Evolutionary conservation across 805 yeast genomes (phyloP), one percentile per base, ranked within the genome.

Genomic region (Brettanomyces nanus): DNA sequence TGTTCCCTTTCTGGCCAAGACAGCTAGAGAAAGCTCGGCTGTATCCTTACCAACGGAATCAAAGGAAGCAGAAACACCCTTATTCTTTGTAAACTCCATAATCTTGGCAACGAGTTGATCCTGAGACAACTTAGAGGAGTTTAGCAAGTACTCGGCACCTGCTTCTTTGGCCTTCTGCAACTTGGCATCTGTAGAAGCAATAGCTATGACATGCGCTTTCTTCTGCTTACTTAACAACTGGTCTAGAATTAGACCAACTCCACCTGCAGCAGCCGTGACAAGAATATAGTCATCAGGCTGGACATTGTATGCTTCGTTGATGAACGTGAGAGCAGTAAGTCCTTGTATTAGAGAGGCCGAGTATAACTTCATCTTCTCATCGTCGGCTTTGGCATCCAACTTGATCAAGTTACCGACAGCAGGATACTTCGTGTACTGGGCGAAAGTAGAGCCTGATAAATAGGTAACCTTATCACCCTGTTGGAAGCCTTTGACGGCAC

Each of bases 211-310:
- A 45, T 74, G 78, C 4, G 87, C 96, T 17, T 95, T 95, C 35
- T 63, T 66, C 22, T 44, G 19, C 19, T 60, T 52, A 22, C 67
- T 58, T 35, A 81, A 59, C 59, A 87, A 62, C 57, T 87, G 95
- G 35, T 69, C 65, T 38, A 86, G 62, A 15, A 85, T 47, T 36
- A 74, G 69, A 4, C 97, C 97, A 36, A 85, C 90, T 40, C 97
- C 96, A 33, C 97, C 97, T 3, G 97, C 96, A 6, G 95, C 95
- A 4, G 97, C 97, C 65, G 87, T 85, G 19, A 85, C 78, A 33
- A 89, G 66, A 31, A 83, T 71, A 47, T 61, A 70, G 41, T 90
- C 96, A 37, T 77, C 89, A 54, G 71, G 64, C 48, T 84, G 56
- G 28, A 85, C 82, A 2, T 67, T 51, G 52, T 83, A 75, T 2